Percentiles rank a stretch among this genome's conserved stretches.
phyloP scores from a whole-genome alignment of 139 green algal genomes.

The Spirogloea muscicola region DNA sequence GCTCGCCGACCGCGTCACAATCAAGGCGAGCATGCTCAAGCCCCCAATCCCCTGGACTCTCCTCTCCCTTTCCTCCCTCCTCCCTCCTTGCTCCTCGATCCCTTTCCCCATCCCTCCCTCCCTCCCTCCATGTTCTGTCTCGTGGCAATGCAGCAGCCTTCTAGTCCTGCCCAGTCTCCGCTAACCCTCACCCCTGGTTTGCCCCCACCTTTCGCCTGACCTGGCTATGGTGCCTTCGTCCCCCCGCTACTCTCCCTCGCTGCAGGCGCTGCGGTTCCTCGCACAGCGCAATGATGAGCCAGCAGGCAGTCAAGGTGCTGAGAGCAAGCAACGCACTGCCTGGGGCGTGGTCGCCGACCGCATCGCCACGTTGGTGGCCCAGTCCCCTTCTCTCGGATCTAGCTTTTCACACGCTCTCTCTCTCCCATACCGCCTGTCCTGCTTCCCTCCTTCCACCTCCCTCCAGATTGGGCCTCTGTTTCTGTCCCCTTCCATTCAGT shows the following conservation, averaged over 20 bases:
- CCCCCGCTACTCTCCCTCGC: not conserved
- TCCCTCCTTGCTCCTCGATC: too few species aligned
- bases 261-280: conserved; percentile 36
- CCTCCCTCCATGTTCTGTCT: too few species aligned
- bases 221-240: too few species aligned
- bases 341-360: conserved; percentile 34
- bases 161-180: not conserved
- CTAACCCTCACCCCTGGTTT: not conserved
- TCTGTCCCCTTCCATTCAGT: not conserved
- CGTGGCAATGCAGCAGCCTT: too few species aligned
- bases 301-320: not conserved
- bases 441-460: not conserved
- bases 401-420: not conserved
- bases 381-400: not conserved
- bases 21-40: conserved; percentile 17
- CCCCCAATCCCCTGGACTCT: too few species aligned
- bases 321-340: not conserved
- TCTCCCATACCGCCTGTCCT: not conserved
- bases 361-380: conserved; percentile 32
- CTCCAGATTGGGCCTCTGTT: not conserved
- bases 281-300: not conserved
- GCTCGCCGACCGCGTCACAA: conserved; percentile 33
- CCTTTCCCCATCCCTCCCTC: too few species aligned
- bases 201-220: too few species aligned
- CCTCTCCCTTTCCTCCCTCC: too few species aligned